Evolutionary conservation across 345 rosid genomes (phyloP).

Genomic region (Populus deltoides): DNA sequence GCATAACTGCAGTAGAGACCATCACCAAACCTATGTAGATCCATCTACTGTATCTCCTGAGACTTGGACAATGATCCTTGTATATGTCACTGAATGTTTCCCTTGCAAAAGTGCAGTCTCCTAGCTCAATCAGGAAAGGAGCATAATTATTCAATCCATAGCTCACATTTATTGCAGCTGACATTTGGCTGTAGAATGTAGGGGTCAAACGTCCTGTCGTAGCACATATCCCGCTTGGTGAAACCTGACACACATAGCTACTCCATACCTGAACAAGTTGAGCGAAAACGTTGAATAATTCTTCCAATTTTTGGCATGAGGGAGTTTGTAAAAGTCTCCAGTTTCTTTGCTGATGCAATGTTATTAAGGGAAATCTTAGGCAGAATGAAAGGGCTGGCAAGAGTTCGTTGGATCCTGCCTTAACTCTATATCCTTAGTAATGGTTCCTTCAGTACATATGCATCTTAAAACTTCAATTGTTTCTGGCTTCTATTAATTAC

Average conservation of each 20-base stretch:
- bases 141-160: constrained; percentile 48
- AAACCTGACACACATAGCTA: constrained; percentile 71
- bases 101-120: constrained; percentile 80
- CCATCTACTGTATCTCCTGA: constrained; percentile 53
- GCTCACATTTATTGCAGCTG: constrained; percentile 56
- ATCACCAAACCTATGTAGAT: constrained; percentile 66
- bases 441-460: not conserved
- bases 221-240: constrained; percentile 51
- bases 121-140: constrained; percentile 62
- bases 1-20: constrained; percentile 78
- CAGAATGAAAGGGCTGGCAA: not conserved
- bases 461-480: not conserved
- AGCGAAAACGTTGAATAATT: not conserved
- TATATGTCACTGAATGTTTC: constrained; percentile 64
- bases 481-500: constrained; percentile 32
- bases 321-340: not conserved
- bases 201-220: constrained; percentile 84
- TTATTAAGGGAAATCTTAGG: not conserved
- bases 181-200: constrained; percentile 59
- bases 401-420: not conserved
- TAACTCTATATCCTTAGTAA: not conserved
- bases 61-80: constrained; percentile 60
- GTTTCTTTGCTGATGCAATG: not conserved
- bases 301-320: not conserved
- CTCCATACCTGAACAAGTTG: constrained; percentile 63